A percentile compares a stretch with the other conserved stretches of the same genome.
Conservation (phyloP, 306 rosid species). For the Adenanthera pavonina region DNA sequence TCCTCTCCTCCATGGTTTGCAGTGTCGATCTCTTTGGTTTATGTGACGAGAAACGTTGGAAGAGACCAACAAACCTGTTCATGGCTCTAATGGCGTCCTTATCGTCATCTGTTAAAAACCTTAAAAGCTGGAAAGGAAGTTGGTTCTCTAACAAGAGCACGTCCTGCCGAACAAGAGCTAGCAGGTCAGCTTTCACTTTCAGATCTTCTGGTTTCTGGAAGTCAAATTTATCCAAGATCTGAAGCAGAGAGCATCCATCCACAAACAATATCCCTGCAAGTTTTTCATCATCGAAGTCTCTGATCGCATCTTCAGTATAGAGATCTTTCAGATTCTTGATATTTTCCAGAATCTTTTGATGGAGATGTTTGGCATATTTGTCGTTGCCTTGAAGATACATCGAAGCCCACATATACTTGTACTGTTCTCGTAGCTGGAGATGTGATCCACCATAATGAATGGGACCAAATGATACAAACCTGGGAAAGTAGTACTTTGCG, state of each 20-base stretch:
- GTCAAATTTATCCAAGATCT: background rate
- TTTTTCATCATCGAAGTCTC: background rate
- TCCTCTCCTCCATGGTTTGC: background rate
- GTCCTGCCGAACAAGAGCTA: constrained; percentile 27
- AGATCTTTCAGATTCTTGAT: background rate
- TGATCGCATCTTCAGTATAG: background rate
- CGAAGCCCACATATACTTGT: background rate
- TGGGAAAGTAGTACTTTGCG: background rate
- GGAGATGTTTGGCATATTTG: background rate
- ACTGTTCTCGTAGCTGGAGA: background rate
- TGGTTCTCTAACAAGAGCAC: constrained; percentile 40
- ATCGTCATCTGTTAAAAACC: background rate
- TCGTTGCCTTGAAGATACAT: background rate
- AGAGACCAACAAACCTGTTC: background rate
- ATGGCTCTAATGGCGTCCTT: background rate
- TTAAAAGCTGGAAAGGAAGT: constrained; percentile 11
- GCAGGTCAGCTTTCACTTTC: constrained; percentile 5
- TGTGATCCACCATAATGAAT: background rate
- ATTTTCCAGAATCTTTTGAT: background rate
- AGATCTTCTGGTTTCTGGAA: background rate
- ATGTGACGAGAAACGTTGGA: background rate
- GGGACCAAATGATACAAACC: constrained; percentile 2
- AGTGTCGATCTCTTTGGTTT: background rate
- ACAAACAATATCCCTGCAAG: background rate
- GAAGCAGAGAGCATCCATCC: constrained; percentile 36